Evolutionary conservation across 345 rosid species (phyloP).

Genomic region (Hevea brasiliensis): DNA sequence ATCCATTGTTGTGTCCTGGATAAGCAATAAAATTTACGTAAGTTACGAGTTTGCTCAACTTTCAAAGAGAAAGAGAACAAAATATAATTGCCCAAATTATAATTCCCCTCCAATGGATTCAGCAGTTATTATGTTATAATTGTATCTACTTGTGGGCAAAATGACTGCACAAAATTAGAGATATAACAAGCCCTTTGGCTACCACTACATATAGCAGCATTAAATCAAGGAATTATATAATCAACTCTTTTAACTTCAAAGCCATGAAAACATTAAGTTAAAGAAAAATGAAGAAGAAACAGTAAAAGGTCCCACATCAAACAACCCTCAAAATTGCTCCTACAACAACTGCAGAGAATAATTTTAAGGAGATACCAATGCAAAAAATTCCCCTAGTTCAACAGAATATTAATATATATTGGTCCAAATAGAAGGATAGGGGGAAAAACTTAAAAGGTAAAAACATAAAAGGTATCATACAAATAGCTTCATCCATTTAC

Average conservation of each 20-base stretch:
- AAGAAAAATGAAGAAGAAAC: not conserved
- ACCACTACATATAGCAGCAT: not conserved
- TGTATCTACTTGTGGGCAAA: not conserved
- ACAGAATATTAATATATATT: too few relatives aligned
- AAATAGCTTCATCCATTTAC: too few relatives aligned
- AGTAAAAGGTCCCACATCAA: too few relatives aligned
- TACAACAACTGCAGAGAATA: too few relatives aligned
- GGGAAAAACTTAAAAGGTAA: too few relatives aligned
- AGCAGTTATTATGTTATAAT: not conserved
- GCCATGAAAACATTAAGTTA: not conserved
- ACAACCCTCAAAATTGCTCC: not conserved
- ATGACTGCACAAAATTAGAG: not conserved
- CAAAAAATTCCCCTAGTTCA: too few relatives aligned
- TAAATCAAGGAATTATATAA: not conserved
- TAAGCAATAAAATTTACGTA: not conserved
- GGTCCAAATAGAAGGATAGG: too few relatives aligned
- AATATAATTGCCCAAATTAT: not conserved
- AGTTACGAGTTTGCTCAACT: not conserved
- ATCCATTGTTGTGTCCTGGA: conserved; percentile 76
- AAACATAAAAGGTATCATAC: too few relatives aligned
- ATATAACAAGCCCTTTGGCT: not conserved
- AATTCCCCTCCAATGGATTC: not conserved
- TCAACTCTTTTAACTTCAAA: not conserved
- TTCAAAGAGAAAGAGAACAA: not conserved
- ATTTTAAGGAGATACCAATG: too few relatives aligned